Base-by-base conservation (phyloP, 352 stramenopile species). In the Pythium periplocum region DNA sequence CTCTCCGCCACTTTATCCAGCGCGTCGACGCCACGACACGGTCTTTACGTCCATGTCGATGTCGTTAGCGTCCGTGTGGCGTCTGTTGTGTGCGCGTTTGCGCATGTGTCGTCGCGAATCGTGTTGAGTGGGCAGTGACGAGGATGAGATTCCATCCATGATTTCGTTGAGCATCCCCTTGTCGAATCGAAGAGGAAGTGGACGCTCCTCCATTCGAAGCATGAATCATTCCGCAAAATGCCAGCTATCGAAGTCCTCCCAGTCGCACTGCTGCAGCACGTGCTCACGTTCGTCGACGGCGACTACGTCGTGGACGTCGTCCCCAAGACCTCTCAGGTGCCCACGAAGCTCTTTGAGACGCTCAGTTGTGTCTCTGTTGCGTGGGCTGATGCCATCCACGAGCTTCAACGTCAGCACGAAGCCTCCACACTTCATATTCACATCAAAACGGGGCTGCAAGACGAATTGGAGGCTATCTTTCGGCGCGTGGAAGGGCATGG, bases 241-340 rank as follows among this genome's bases (percentile, higher is more conserved):
- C 17, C 17, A 26, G 17, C 0, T 26, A 26, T 63, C 50, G 6
- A 43, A 33, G 34, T 45, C 49, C 39, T 63, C 8, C 57, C 57
- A 38, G 47, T 63, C 43, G 47, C 43, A 26, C 49, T 63, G 37
- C 38, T 63, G 44, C 57, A 63, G 50, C 57, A 40, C 44, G 48
- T 63, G 37, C 57, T 63, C 43, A 7, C 49, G 32, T 32, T 58
- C 17, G 45, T 45, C 32, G 57, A 63, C 57, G 49, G 49, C 57
- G 39, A 45, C 44, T 63, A 63, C 50, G 45, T 63, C 44, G 45
- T 57, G 26, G 50, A 57, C 11, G 44, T 58, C 10, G 17, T 63
- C 38, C 57, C 56, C 3, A 17, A 36, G 39, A 39, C 56, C 4
- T 49, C 56, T 37, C 48, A 32, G 4, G 36, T 63, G 2, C 50